A percentile compares a stretch with the other conserved stretches of the same genome.
phyloP scores from a whole-genome alignment of 305 asterid species.

The Fraxinus floribunda region DNA sequence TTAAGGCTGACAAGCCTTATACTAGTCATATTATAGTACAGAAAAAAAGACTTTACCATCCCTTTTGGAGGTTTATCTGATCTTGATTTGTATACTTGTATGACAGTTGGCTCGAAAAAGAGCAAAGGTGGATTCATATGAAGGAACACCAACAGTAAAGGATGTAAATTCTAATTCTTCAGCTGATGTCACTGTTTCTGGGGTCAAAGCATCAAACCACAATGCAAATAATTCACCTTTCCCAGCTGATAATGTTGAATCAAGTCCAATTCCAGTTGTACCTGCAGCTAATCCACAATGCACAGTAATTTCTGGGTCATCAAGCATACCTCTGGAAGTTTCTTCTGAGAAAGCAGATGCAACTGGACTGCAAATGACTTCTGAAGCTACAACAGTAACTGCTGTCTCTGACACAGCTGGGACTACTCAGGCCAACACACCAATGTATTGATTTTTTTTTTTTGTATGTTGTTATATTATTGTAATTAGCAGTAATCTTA shows the following conservation, averaged over 20 bases:
- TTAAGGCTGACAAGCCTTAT: slow-evolving; percentile 20
- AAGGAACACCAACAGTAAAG: slow-evolving; percentile 39
- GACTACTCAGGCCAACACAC: slow-evolving; percentile 33
- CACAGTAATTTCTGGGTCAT: slow-evolving; percentile 40
- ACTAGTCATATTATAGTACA: slow-evolving; percentile 14
- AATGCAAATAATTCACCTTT: slow-evolving; percentile 37
- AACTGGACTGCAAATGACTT: slow-evolving; percentile 36
- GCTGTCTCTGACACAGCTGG: slow-evolving; percentile 39
- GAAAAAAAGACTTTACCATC: neutral
- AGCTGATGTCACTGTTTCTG: slow-evolving; percentile 45
- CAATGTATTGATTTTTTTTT: slow-evolving; percentile 41
- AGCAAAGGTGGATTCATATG: slow-evolving; percentile 34
- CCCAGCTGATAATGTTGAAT: slow-evolving; percentile 34
- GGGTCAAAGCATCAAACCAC: slow-evolving; percentile 41
- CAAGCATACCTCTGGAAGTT: slow-evolving; percentile 45
- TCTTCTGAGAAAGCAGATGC: slow-evolving; percentile 39
- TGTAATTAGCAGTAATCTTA: slow-evolving; percentile 20
- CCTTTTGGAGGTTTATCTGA: slow-evolving; percentile 19
- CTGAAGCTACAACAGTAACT: slow-evolving; percentile 35
- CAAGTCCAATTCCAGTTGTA: slow-evolving; percentile 60
- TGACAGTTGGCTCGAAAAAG: slow-evolving; percentile 76
- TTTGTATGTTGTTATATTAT: slow-evolving; percentile 13
- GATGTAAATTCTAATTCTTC: slow-evolving; percentile 38
- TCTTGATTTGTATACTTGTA: slow-evolving; percentile 17
- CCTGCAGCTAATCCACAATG: slow-evolving; percentile 45